A percentile compares a stretch with the other conserved stretches of the same genome.
Evolutionary conservation across 1,284 basidiomycete species (phyloP).

Genomic region (Ganoderma lucidum): DNA sequence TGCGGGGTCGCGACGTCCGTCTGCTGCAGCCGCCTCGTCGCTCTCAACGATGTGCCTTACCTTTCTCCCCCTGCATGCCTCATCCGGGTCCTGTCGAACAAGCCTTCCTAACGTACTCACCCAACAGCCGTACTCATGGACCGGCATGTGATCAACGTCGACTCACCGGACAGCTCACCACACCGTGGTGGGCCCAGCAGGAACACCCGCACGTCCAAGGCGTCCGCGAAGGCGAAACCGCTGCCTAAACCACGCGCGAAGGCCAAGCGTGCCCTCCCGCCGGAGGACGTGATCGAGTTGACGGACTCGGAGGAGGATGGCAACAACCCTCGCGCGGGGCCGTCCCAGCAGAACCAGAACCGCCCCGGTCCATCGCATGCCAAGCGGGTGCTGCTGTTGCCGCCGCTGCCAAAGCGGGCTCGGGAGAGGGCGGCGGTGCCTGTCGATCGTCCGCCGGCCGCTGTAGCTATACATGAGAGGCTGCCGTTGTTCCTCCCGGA

Average conservation of each 20-base stretch:
- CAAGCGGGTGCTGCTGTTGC: slow-evolving; percentile 10
- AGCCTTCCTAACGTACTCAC: background rate
- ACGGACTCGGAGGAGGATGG: slow-evolving; percentile 32
- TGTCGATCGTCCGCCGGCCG: background rate
- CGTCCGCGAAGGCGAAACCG: background rate
- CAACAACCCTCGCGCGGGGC: slow-evolving; percentile 13
- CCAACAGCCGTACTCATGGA: background rate
- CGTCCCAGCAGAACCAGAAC: slow-evolving; percentile 8
- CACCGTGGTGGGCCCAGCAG: background rate
- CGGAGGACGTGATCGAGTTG: slow-evolving; percentile 33
- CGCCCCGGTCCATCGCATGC: background rate
- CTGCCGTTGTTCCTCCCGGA: slow-evolving; percentile 26
- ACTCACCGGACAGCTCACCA: slow-evolving; percentile 1
- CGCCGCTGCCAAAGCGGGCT: background rate
- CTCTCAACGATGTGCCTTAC: background rate
- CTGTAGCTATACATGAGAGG: background rate
- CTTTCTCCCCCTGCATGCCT: too few species aligned
- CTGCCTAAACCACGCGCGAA: background rate
- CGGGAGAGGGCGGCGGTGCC: background rate
- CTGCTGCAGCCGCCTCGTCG: background rate
- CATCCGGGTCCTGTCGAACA: too few species aligned
- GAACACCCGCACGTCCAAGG: background rate
- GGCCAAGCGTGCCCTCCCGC: slow-evolving; percentile 4
- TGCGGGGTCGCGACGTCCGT: background rate
- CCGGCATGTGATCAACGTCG: slow-evolving; percentile 5